phyloP scores from a whole-genome alignment of 169 alveolate species.

The Neospora caninum region DNA sequence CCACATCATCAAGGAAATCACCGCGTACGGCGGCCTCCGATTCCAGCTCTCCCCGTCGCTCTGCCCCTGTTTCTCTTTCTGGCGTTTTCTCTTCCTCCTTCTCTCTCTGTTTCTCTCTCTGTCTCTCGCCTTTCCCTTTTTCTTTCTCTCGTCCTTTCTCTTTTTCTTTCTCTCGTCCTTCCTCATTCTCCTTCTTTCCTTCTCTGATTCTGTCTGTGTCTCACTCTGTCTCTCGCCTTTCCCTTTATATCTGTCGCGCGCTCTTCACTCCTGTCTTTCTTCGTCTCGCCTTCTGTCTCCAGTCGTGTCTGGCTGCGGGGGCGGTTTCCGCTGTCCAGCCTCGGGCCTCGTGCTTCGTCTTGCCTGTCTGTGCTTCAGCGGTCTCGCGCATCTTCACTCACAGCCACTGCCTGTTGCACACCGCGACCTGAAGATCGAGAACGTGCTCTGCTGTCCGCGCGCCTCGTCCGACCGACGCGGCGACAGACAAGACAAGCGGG shows the following conservation, averaged over 20 bases:
- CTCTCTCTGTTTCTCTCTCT: neutral
- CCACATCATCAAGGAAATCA: neutral
- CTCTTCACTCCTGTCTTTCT: too few species aligned
- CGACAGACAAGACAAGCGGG: neutral
- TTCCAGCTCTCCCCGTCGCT: neutral
- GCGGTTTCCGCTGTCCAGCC: neutral
- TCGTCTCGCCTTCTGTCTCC: neutral
- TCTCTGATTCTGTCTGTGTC: too few species aligned
- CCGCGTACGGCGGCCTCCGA: slow-evolving; percentile 31
- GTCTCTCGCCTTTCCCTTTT: neutral
- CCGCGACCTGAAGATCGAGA: slow-evolving; percentile 88
- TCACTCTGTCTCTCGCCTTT: too few species aligned
- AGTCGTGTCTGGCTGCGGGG: too few species aligned
- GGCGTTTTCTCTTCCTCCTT: neutral
- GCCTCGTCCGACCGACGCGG: neutral
- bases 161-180: neutral
- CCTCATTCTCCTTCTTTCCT: too few species aligned
- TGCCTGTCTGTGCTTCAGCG: neutral
- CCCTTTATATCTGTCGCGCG: neutral
- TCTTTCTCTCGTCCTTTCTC: neutral
- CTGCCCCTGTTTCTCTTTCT: neutral
- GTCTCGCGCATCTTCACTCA: slow-evolving; percentile 58
- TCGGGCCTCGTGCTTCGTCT: neutral
- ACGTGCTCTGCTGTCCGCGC: slow-evolving; percentile 70
- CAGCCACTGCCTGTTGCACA: slow-evolving; percentile 81